Conservation (phyloP, 768 basidiomycete genomes). For the Glaciozyma martinii region DNA sequence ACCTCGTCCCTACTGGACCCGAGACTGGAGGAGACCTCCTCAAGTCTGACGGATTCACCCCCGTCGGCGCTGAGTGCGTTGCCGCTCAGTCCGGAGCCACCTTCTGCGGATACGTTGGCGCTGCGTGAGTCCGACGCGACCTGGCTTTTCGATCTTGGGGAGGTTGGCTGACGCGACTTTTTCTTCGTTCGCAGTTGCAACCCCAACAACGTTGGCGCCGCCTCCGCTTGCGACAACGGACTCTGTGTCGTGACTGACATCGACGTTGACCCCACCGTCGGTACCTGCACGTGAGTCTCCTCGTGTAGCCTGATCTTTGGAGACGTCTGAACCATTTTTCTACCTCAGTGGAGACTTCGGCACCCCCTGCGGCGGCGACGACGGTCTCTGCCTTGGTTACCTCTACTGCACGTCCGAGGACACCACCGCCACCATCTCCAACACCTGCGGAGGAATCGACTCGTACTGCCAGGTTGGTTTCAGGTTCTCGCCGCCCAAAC, state of each 20-base stretch:
- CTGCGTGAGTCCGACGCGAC: not conserved
- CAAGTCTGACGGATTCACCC: not conserved
- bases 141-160: not conserved
- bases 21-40: too few relatives aligned
- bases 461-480: constrained; percentile 6
- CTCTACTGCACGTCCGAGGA: constrained; percentile 13
- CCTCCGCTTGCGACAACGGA: constrained; percentile 20
- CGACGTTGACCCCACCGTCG: not conserved
- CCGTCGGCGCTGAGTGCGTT: not conserved
- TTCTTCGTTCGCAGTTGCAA: not conserved
- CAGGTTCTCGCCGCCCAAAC: not conserved
- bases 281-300: not conserved
- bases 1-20: not conserved
- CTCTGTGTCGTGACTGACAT: not conserved
- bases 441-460: constrained; percentile 18
- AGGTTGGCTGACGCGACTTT: not conserved
- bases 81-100: not conserved
- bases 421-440: not conserved
- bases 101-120: not conserved
- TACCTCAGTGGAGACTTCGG: constrained; percentile 6
- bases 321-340: not conserved
- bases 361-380: not conserved
- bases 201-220: not conserved
- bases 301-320: accelerated
- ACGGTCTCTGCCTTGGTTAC: constrained; percentile 1